A percentile compares a stretch with the other conserved stretches of the same genome.
These are phyloP conservation scores for Lumnitzera littorea DNA, from an alignment of 345 rosid genomes.

Conservation along the genomic window DNA sequence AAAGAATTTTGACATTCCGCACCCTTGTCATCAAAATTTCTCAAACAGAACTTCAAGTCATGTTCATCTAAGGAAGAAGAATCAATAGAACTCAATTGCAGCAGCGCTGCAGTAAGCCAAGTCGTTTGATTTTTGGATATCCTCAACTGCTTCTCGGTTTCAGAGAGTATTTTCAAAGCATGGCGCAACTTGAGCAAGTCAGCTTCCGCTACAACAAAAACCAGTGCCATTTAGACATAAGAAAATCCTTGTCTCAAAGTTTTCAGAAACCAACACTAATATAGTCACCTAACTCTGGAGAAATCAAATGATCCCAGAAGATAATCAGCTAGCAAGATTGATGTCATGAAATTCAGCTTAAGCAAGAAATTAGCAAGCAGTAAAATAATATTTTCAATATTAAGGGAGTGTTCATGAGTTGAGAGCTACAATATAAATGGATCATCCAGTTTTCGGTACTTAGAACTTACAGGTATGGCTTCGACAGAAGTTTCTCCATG, in stretches of 20 bases:
- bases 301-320: no score
- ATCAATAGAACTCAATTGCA: conserved; percentile 69
- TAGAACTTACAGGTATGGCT: conserved; percentile 56
- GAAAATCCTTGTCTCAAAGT: neutral
- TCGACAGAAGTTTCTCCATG: conserved; percentile 41
- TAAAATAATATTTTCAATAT: no score
- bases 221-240: neutral
- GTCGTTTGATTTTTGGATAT: conserved; percentile 87
- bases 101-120: conserved; percentile 93
- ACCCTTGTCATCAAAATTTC: conserved; percentile 50
- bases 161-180: conserved; percentile 83
- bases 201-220: conserved; percentile 51
- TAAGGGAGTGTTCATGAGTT: no score
- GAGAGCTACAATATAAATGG: no score
- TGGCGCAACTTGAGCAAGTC: conserved; percentile 64
- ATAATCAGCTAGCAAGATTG: no score
- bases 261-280: neutral
- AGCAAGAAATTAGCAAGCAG: no score
- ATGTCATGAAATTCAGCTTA: no score
- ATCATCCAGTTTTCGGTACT: neutral
- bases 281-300: no score
- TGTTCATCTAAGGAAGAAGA: conserved; percentile 33
- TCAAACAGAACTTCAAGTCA: conserved; percentile 33
- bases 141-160: conserved; percentile 89
- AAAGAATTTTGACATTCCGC: conserved; percentile 7